A percentile compares a stretch with the other conserved stretches of the same genome.
Conservation (phyloP, 2,329 filamentous ascomycete genomes). For the Coniochaeta hoffmannii region DNA sequence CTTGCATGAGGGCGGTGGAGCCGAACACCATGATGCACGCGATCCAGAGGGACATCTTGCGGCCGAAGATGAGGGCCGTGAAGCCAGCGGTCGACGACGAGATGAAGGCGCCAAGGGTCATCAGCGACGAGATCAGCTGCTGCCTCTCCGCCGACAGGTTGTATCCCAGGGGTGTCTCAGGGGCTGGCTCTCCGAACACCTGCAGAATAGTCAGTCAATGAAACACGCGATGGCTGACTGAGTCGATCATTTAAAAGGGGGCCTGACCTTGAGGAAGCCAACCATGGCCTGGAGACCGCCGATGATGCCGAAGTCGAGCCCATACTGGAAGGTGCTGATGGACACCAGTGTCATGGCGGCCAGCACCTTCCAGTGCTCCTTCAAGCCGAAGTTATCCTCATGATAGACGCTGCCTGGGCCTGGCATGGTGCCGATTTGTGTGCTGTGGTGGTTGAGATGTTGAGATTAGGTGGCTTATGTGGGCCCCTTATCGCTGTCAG, state of each 20-base stretch:
- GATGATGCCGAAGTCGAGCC: constrained; percentile 41
- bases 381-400: constrained; percentile 13
- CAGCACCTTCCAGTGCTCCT: constrained; percentile 23
- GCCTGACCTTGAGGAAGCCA: constrained; percentile 34
- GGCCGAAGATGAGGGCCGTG: constrained; percentile 23
- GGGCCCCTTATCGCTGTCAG: not conserved
- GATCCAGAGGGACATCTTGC: constrained; percentile 32
- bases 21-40: constrained; percentile 41
- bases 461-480: not conserved
- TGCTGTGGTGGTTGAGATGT: not conserved
- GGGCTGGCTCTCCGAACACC: constrained; percentile 28
- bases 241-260: not conserved
- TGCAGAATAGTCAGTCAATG: constrained; percentile 8
- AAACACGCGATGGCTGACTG: not conserved
- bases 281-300: constrained; percentile 43
- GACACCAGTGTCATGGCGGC: constrained; percentile 38
- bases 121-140: constrained; percentile 39
- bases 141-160: constrained; percentile 36
- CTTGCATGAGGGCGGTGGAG: constrained; percentile 52
- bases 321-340: constrained; percentile 44
- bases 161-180: constrained; percentile 30
- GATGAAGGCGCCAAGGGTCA: constrained; percentile 39
- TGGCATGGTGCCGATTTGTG: not conserved
- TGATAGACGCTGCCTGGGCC: not conserved
- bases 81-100: constrained; percentile 33